Percentiles rank a stretch among this genome's conserved stretches.
Evolutionary conservation across 306 rosid species (phyloP).

Genomic region (Medicago truncatula): DNA sequence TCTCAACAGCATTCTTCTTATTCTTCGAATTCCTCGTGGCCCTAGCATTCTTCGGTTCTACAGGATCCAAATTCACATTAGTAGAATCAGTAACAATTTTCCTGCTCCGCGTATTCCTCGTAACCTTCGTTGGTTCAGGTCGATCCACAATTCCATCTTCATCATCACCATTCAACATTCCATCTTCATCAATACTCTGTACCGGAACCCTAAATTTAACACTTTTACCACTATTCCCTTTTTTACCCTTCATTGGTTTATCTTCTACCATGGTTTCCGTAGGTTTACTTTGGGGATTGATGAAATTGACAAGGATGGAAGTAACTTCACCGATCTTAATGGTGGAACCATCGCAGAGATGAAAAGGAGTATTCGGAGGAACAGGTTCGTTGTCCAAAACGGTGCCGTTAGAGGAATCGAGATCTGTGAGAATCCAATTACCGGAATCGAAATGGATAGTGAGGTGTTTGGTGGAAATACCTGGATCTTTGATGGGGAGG

Average conservation of each 20-base stretch:
- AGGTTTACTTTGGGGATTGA: slow-evolving; percentile 43
- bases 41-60: too few relatives aligned
- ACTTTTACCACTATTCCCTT: background rate
- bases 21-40: too few relatives aligned
- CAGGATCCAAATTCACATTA: background rate
- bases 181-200: slow-evolving; percentile 9
- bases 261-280: background rate
- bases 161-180: background rate
- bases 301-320: slow-evolving; percentile 55
- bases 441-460: slow-evolving; percentile 46
- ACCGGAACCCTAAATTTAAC: slow-evolving; percentile 24
- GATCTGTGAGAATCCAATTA: slow-evolving; percentile 72
- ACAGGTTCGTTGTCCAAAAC: slow-evolving; percentile 51
- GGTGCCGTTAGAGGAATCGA: slow-evolving; percentile 84
- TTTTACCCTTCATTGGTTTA: background rate
- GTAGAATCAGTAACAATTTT: background rate
- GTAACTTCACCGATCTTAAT: slow-evolving; percentile 75
- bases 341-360: slow-evolving; percentile 53
- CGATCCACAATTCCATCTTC: slow-evolving; percentile 26
- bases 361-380: slow-evolving; percentile 48
- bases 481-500: slow-evolving; percentile 68
- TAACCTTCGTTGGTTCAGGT: background rate
- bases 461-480: slow-evolving; percentile 81
- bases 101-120: background rate
- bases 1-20: too few relatives aligned